A percentile compares a stretch with the other conserved stretches of the same genome.
phyloP scores from a whole-genome alignment of 192 early-diverging fungal species.

The Backusella liffmaniae region DNA sequence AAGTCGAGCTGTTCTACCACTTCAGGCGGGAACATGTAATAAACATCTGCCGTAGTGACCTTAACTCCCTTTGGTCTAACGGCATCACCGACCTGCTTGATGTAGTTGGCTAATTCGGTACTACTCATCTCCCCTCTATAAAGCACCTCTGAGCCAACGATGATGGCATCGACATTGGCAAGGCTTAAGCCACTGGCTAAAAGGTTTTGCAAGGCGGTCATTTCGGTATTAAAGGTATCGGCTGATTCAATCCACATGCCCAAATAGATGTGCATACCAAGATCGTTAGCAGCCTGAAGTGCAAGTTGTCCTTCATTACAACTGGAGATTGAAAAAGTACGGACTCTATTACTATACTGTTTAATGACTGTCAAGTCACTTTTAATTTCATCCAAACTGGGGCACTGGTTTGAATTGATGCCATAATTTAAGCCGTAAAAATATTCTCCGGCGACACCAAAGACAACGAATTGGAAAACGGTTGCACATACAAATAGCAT shows the following conservation, averaged over 20 bases:
- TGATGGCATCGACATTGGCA: slow-evolving; percentile 45
- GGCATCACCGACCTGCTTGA: slow-evolving; percentile 39
- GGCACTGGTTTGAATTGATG: slow-evolving; percentile 51
- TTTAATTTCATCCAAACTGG: slow-evolving; percentile 46
- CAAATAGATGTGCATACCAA: slow-evolving; percentile 51
- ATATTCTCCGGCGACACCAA: neutral
- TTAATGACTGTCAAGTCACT: slow-evolving; percentile 46
- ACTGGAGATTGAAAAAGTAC: slow-evolving; percentile 47
- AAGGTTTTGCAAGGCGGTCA: slow-evolving; percentile 40
- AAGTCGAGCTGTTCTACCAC: slow-evolving; percentile 55
- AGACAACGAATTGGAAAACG: neutral
- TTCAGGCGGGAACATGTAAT: slow-evolving; percentile 39
- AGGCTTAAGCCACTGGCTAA: slow-evolving; percentile 40
- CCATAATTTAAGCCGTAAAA: slow-evolving; percentile 58
- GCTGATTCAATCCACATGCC: slow-evolving; percentile 58
- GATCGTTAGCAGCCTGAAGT: slow-evolving; percentile 49
- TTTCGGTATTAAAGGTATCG: slow-evolving; percentile 43
- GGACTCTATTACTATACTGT: slow-evolving; percentile 48
- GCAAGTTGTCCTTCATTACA: slow-evolving; percentile 56
- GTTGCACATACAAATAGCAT: neutral
- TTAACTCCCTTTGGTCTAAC: slow-evolving; percentile 37
- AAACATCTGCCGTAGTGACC: slow-evolving; percentile 58
- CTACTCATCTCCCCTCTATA: slow-evolving; percentile 53
- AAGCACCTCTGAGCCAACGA: slow-evolving; percentile 60
- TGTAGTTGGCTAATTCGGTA: slow-evolving; percentile 44